A percentile compares a stretch with the other conserved stretches of the same genome.
phyloP scores from a whole-genome alignment of 495 filamentous ascomycete species.

The Penicillium canescens region DNA sequence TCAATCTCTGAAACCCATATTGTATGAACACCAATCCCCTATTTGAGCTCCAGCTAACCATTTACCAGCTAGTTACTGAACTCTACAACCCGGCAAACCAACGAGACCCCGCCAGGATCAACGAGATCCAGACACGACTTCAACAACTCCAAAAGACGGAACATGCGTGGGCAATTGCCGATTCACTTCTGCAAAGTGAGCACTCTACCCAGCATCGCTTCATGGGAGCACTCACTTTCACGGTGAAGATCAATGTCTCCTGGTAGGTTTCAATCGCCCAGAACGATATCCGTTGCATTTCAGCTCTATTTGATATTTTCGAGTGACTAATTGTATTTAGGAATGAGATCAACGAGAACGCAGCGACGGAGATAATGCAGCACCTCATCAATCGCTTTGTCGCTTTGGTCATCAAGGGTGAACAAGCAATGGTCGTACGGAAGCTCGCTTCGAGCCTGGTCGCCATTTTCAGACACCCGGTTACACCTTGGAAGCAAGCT shows the following conservation, averaged over 20 bases:
- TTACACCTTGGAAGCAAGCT: slow-evolving; percentile 65
- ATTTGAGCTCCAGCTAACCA: not conserved
- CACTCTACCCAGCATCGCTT: slow-evolving; percentile 73
- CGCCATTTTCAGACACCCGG: slow-evolving; percentile 74
- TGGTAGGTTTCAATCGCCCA: slow-evolving; percentile 9
- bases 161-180: slow-evolving; percentile 82
- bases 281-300: not conserved
- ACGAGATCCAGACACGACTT: slow-evolving; percentile 72
- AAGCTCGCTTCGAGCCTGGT: slow-evolving; percentile 85
- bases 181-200: slow-evolving; percentile 63
- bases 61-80: slow-evolving; percentile 39
- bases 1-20: slow-evolving; percentile 19
- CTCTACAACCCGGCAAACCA: slow-evolving; percentile 70
- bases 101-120: slow-evolving; percentile 52
- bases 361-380: slow-evolving; percentile 63
- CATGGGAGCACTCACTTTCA: slow-evolving; percentile 92
- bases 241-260: slow-evolving; percentile 76
- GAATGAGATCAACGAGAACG: slow-evolving; percentile 59
- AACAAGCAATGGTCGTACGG: slow-evolving; percentile 65
- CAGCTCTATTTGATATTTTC: not conserved
- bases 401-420: slow-evolving; percentile 54
- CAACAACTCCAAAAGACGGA: slow-evolving; percentile 73
- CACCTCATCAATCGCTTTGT: slow-evolving; percentile 71
- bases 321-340: slow-evolving; percentile 36
- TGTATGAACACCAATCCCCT: not conserved